Percentiles rank a stretch among this genome's conserved stretches.
These are phyloP conservation scores for Chalciporus sphaerocephalus DNA, from an alignment of 768 basidiomycete genomes.

Conservation along the genomic window DNA sequence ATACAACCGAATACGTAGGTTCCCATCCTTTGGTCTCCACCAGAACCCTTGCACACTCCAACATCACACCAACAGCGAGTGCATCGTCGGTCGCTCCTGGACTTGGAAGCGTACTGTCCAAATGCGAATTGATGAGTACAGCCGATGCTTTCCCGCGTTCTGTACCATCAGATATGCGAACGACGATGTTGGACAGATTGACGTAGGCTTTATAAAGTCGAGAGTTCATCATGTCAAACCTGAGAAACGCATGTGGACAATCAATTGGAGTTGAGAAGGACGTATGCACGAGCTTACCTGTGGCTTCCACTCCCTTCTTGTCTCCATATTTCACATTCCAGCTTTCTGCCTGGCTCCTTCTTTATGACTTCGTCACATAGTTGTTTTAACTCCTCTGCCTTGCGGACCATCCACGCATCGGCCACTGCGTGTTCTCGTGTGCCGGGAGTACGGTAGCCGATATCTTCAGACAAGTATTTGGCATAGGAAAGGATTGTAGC, in stretches of 20 bases:
- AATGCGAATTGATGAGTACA: slow-evolving; percentile 81
- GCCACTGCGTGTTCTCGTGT: slow-evolving; percentile 83
- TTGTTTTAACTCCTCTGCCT: slow-evolving; percentile 56
- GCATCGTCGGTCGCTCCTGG: slow-evolving; percentile 90
- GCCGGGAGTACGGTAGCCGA: slow-evolving; percentile 89
- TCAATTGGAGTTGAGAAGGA: neutral
- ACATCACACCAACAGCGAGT: slow-evolving; percentile 84
- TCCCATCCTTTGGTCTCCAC: slow-evolving; percentile 60
- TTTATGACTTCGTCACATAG: slow-evolving; percentile 56
- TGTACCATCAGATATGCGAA: slow-evolving; percentile 81
- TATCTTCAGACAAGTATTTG: slow-evolving; percentile 72
- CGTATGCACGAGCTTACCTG: slow-evolving; percentile 48
- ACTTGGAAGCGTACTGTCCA: slow-evolving; percentile 86
- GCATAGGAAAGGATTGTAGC: slow-evolving; percentile 58
- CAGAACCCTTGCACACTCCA: slow-evolving; percentile 81
- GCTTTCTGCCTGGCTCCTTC: slow-evolving; percentile 42
- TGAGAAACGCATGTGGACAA: slow-evolving; percentile 23
- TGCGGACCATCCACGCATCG: slow-evolving; percentile 74
- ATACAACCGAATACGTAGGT: slow-evolving; percentile 74
- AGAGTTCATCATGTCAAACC: slow-evolving; percentile 90
- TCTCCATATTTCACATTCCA: slow-evolving; percentile 91
- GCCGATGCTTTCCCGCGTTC: slow-evolving; percentile 71
- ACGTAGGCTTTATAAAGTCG: slow-evolving; percentile 84
- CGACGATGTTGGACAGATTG: slow-evolving; percentile 82
- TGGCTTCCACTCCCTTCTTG: slow-evolving; percentile 88